Evolutionary conservation across 495 filamentous ascomycete genomes (phyloP).

Genomic region (Hypomontagnella submonticulosa): DNA sequence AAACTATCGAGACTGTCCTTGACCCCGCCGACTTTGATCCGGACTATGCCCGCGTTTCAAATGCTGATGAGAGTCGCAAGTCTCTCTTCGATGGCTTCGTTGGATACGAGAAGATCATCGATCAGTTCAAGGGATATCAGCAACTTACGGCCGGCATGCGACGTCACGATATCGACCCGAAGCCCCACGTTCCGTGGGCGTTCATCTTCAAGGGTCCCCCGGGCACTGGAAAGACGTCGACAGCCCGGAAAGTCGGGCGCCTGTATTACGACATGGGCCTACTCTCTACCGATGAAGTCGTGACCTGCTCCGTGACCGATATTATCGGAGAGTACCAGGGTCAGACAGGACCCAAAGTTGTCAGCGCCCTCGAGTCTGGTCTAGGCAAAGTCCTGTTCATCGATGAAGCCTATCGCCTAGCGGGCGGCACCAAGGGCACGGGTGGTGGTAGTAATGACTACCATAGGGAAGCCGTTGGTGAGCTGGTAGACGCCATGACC

Average conservation of each 20-base stretch:
- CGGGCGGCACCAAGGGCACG: slow-evolving; percentile 30
- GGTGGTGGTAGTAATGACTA: slow-evolving; percentile 53
- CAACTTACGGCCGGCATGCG: slow-evolving; percentile 62
- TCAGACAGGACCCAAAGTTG: slow-evolving; percentile 68
- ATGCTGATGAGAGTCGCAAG: slow-evolving; percentile 59
- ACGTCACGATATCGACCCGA: slow-evolving; percentile 67
- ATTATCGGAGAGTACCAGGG: slow-evolving; percentile 43
- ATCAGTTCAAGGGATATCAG: slow-evolving; percentile 67
- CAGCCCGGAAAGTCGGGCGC: background rate
- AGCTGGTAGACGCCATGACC: slow-evolving; percentile 71
- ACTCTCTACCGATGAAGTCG: background rate
- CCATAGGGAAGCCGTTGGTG: slow-evolving; percentile 71
- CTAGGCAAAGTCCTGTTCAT: slow-evolving; percentile 70
- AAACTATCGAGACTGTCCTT: slow-evolving; percentile 44
- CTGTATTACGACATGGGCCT: background rate
- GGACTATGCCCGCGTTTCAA: slow-evolving; percentile 66
- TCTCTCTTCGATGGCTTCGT: slow-evolving; percentile 70
- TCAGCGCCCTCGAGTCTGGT: slow-evolving; percentile 62
- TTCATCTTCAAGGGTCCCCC: slow-evolving; percentile 27
- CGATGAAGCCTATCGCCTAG: slow-evolving; percentile 71
- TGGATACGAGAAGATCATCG: slow-evolving; percentile 70
- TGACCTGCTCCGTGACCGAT: background rate
- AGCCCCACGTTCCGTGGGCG: slow-evolving; percentile 43
- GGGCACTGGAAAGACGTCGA: slow-evolving; percentile 14
- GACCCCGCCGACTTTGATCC: slow-evolving; percentile 74